Evolutionary conservation across 1,139 yeast species (phyloP), one percentile per base, ranked within the genome.

Genomic region (Saccharomycopsis hybrid): DNA sequence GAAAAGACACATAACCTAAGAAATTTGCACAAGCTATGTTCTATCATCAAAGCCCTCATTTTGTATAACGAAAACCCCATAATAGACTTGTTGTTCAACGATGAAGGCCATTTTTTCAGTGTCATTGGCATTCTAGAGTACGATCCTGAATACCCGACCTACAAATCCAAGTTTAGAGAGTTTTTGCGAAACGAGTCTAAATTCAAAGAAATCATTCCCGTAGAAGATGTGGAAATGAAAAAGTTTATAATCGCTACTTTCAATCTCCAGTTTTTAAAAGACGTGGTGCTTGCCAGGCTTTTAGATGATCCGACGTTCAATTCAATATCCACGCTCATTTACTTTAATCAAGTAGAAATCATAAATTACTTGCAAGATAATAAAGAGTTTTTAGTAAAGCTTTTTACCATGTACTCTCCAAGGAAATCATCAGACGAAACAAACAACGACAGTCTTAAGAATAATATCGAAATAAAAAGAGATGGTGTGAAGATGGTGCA

Each of bases 41-140:
- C 82, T 54, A 82, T 88, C 13, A 64, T 86, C 49, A 90, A 87
- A 64, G 74, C 84, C 0, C 62, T 83, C 41, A 71, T 89, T 27
- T 69, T 84, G 41, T 82, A 84, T 65, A 86, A 85, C 60, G 96
- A 90, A 58, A 70, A 80, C 11, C 63, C 73, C 8, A 70, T 92
- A 3, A 66, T 89, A 41, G 96, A 88, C 53, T 70, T 75, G 43
- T 73, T 90, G 49, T 68, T 87, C 2, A 74, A 76, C 13, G 92
- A 85, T 56, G 76, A 74, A 2, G 31, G 11, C 7, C 24, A 51
- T 37, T 46, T 53, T 28, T 46, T 48, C 8, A 71, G 76, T 50
- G 73, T 87, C 36, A 76, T 84, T 7, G 95, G 96, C 0, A 84
- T 88, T n/a, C 67, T 92, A 46, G 98, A 92, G 63, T 92, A 90